These are phyloP conservation scores for Begonia masoniana DNA, from an alignment of 306 rosid species.

Conservation along the genomic window DNA sequence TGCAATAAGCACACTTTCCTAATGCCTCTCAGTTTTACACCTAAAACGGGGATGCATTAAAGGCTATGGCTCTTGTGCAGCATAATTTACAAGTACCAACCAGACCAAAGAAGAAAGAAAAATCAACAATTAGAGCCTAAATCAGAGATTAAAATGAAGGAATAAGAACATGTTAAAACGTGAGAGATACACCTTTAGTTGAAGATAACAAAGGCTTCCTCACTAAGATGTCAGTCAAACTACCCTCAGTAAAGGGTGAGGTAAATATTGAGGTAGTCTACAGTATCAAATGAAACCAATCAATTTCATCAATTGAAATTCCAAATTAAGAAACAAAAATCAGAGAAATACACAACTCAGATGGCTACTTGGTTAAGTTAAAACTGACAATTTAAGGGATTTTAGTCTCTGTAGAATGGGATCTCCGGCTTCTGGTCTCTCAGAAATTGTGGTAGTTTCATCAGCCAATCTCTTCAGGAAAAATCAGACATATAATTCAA, in stretches of 20 bases:
- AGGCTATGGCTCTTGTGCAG: no score
- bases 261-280: conserved; percentile 77
- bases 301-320: conserved; percentile 6
- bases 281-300: conserved; percentile 6
- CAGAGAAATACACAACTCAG: not conserved
- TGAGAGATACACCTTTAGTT: conserved; percentile 29
- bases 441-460: conserved; percentile 68
- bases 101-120: not conserved
- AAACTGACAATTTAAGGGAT: conserved; percentile 57
- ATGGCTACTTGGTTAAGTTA: not conserved
- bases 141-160: not conserved
- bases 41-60: no score
- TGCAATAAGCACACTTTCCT: no score
- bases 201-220: conserved; percentile 64
- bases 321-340: conserved; percentile 2
- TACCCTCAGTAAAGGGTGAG: conserved; percentile 57
- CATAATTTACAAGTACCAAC: conserved; percentile 4
- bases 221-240: conserved; percentile 80
- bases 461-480: conserved; percentile 37
- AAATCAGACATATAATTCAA: conserved; percentile 3
- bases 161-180: not conserved
- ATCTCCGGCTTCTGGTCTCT: conserved; percentile 48
- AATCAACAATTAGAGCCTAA: not conserved
- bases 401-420: conserved; percentile 58
- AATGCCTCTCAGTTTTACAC: no score